Evolutionary conservation across 176 grass and related monocot species (phyloP), one percentile per base, ranked within the genome.

Genomic region (Aegilops speltoides): DNA sequence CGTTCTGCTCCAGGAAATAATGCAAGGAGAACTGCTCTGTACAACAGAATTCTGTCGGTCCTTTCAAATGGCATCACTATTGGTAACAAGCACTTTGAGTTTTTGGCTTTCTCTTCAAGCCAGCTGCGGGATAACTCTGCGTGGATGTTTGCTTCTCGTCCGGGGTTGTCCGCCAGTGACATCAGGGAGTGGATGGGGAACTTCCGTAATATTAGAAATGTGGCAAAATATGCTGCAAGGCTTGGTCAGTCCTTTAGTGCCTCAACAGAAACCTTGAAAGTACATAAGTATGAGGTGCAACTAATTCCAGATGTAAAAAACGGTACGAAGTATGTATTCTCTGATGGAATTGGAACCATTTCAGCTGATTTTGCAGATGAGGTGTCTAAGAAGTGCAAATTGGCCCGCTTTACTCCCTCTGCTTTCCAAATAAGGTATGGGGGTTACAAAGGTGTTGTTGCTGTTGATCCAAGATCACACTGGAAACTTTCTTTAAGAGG

Each of bases 401-500:
- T 95, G 63, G 90, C 69, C 83, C 77, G 78, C 84, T 93, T 88
- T 76, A 84, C 90, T 40, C 96, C 93, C 25, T 95, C 96, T 28
- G 91, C 87, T 87, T 98, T 93, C 80, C 96, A 98, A 86, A 98
- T 98, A 83, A 93, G 96, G 61, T 98, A 95, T 72, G 93, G 93
- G 28, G 93, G 93, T 68, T 94, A 91, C 71, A 98, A 98, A 89
- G 96, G 96, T 76, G 91, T 98, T 74, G 96, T 98, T 0, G 91
- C 96, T 63, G 16, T 92, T 79, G 88, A 95, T 78, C 93, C 93
- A 66, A 76, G n/a, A 60, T 98, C 93, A 62, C 80, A 56, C 7
- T 34, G 24, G 86, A 93, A 98, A 67, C 93, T 98, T 80, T 95
- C 96, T 70, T 90, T 98, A 33, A 89, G 96, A 79, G 67, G n/a